Conservation (phyloP, 164 flowering plant species). For the Kingdonia uniflora region DNA sequence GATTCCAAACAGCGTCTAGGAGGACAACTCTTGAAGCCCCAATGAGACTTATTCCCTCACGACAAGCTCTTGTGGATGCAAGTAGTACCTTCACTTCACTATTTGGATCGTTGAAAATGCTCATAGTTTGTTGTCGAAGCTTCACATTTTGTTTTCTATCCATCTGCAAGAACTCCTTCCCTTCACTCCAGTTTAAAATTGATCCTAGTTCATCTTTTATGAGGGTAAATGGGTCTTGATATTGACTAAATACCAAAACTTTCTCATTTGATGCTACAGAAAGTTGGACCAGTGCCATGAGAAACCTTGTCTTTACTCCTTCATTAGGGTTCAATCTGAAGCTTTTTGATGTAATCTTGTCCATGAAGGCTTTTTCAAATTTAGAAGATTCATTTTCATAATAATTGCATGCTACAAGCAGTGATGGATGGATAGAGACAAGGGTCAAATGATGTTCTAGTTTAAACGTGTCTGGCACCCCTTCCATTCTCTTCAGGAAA, state of each 20-base stretch:
- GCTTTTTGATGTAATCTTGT: conserved; percentile 17
- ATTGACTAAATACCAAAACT: conserved; percentile 77
- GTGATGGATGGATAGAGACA: conserved; percentile 56
- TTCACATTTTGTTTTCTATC: conserved; percentile 17
- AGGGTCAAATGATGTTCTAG: conserved; percentile 23
- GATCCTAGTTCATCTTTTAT: conserved; percentile 31
- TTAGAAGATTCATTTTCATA: not conserved
- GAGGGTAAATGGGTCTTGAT: conserved; percentile 33
- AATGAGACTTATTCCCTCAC: conserved; percentile 65
- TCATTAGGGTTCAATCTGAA: conserved; percentile 21
- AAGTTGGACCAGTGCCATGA: conserved; percentile 46
- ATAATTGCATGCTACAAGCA: conserved; percentile 15
- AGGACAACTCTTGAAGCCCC: conserved; percentile 89
- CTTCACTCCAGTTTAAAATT: conserved; percentile 43
- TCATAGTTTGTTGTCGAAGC: conserved; percentile 40
- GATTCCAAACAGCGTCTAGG: conserved; percentile 85
- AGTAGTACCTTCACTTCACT: conserved; percentile 54
- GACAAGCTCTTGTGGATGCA: conserved; percentile 66
- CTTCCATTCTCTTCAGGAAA: conserved; percentile 22
- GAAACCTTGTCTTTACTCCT: conserved; percentile 63
- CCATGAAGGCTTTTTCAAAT: not conserved
- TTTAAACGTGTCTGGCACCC: conserved; percentile 9
- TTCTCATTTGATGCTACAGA: conserved; percentile 39
- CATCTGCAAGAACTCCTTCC: conserved; percentile 37
- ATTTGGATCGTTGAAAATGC: conserved; percentile 39